Base-by-base conservation (phyloP, 805 yeast genomes). In the Yamadazyma olivae region DNA sequence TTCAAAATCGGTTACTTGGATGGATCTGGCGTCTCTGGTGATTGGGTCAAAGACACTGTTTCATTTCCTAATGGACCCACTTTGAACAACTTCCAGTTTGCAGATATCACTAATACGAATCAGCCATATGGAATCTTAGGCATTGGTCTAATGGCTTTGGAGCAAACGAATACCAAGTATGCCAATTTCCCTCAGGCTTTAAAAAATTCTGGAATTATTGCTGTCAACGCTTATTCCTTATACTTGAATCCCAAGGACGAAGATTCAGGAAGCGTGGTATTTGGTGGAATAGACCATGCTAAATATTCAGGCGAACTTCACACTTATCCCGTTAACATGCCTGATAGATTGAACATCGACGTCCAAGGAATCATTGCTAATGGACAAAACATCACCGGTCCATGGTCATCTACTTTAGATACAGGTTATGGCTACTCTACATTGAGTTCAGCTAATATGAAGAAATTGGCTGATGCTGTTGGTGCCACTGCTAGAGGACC, bases 1-100 rank as follows among this genome's bases (percentile, higher is more conserved):
- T 75, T 75, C 46, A 27, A 47, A 10, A 73, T 75, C 39, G 19
- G 46, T 2, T 76, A 76, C 44, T 77, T 68, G 3, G 81, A 76
- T 49, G 45, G 52, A 4, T 64, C 77, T 3, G 56, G 46, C 37
- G 79, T 79, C 5, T 32, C 39, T 4, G 54, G 54, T 19, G 32
- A 40, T 19, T 50, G 45, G 44, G 39, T 35, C 21, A 31, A 19
- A 6, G 54, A 50, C 24, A 29, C 35, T 9, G 41, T 46, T 19
- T 24, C 37, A 12, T 35, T 50, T 13, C 12, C 20, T 4, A 22
- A 13, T 20, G 27, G 28, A n/a, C n/a, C n/a, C n/a, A 30, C 33
- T 22, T 10, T 22, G 14, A 8, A 8, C 3, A 18, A 20, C 19
- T 38, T 37, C 28, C 44, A 45, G 30, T 40, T 50, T 33, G 54